Evolutionary conservation across 768 basidiomycete species (phyloP).

Genomic region (Agaricus sinodeliciosus): DNA sequence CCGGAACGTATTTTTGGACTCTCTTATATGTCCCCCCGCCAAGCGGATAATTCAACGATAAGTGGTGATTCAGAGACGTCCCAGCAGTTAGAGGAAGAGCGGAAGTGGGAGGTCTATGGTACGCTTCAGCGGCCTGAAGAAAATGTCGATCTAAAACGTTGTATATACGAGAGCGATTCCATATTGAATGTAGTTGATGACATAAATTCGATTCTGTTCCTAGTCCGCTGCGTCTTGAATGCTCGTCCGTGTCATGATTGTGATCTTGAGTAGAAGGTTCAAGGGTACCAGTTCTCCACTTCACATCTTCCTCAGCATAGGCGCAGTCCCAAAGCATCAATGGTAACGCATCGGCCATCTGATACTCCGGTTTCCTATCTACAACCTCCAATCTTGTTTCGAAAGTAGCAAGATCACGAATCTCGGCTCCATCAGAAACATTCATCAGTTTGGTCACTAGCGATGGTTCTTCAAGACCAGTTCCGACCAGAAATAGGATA

Average conservation of each 20-base stretch:
- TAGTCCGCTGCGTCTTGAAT: constrained; percentile 16
- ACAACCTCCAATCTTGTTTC: constrained; percentile 32
- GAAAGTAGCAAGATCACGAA: constrained; percentile 8
- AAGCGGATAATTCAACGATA: constrained; percentile 40
- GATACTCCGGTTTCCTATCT: constrained; percentile 77
- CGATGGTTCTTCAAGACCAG: constrained; percentile 46
- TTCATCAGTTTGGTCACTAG: constrained; percentile 73
- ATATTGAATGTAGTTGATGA: constrained; percentile 45
- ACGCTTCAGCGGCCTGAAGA: constrained; percentile 42
- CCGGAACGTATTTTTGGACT: constrained; percentile 54
- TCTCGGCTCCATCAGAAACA: constrained; percentile 41
- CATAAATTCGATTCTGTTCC: constrained; percentile 28
- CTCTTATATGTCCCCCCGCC: constrained; percentile 68
- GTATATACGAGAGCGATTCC: constrained; percentile 58
- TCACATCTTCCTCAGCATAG: constrained; percentile 58
- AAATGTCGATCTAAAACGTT: constrained; percentile 63
- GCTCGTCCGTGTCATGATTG: constrained; percentile 13
- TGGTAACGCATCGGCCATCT: constrained; percentile 90
- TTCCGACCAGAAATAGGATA: constrained; percentile 15
- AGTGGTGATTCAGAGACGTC: constrained; percentile 14
- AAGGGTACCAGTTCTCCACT: constrained; percentile 58
- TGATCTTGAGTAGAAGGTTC: constrained; percentile 24
- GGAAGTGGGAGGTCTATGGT: constrained; percentile 38
- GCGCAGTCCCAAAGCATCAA: constrained; percentile 89
- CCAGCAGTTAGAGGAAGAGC: constrained; percentile 25